These are phyloP conservation scores for Ceratobasidium sp. DNA, from an alignment of 1,284 basidiomycete genomes.

Conservation along the genomic window DNA sequence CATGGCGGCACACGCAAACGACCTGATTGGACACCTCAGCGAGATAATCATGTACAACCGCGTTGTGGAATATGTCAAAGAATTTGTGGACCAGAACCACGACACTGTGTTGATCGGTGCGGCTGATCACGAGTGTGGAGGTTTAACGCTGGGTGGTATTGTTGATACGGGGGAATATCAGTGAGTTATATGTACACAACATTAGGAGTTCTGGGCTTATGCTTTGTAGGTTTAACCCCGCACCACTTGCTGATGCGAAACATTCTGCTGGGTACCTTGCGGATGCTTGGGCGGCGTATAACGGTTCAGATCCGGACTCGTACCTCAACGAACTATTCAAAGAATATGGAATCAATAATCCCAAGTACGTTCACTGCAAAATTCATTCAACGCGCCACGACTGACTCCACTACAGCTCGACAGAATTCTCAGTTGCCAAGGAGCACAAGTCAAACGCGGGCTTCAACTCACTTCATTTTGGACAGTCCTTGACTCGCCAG, in stretches of 20 bases:
- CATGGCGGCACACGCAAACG: slow-evolving; percentile 52
- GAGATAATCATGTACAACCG: slow-evolving; percentile 49
- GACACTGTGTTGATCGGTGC: slow-evolving; percentile 50
- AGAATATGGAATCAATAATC: slow-evolving; percentile 48
- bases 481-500: slow-evolving; percentile 43
- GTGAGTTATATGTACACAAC: neutral
- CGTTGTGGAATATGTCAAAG: slow-evolving; percentile 51
- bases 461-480: slow-evolving; percentile 42
- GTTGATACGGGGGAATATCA: slow-evolving; percentile 34
- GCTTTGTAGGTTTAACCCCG: slow-evolving; percentile 47
- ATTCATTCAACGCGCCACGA: neutral
- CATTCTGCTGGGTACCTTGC: slow-evolving; percentile 52
- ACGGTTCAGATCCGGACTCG: slow-evolving; percentile 47
- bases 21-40: slow-evolving; percentile 51
- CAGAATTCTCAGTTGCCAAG: slow-evolving; percentile 43
- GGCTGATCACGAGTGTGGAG: slow-evolving; percentile 52
- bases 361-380: slow-evolving; percentile 42
- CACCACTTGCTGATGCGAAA: slow-evolving; percentile 49
- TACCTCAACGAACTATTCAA: slow-evolving; percentile 43
- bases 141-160: slow-evolving; percentile 49
- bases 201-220: neutral
- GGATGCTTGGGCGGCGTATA: slow-evolving; percentile 42
- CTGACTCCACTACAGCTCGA: slow-evolving; percentile 10
- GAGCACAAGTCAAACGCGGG: slow-evolving; percentile 34
- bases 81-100: slow-evolving; percentile 49